These are phyloP conservation scores for Stevia rebaudiana DNA, from an alignment of 140 eudicot species.

Conservation along the genomic window DNA sequence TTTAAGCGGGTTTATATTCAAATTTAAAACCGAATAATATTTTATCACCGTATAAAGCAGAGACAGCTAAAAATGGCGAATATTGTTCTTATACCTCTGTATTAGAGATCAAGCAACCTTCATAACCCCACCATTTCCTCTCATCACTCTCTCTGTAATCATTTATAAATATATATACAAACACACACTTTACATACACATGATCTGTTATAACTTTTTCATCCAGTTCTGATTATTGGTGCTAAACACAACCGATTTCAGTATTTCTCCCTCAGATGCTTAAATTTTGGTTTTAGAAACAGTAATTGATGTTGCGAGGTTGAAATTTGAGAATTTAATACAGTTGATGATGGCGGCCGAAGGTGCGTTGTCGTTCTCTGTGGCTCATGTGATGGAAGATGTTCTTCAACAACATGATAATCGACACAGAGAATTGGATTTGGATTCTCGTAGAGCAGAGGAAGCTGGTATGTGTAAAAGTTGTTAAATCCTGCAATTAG, in stretches of 20 bases:
- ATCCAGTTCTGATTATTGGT: conserved; percentile 20
- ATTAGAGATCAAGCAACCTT: conserved; percentile 29
- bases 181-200: neutral
- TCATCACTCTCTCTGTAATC: conserved; percentile 8
- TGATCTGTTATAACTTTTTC: conserved; percentile 12
- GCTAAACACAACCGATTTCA: conserved; percentile 21
- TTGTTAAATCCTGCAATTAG: neutral
- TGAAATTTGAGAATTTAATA: conserved; percentile 13
- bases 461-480: conserved; percentile 59
- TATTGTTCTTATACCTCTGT: conserved; percentile 12
- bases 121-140: conserved; percentile 27
- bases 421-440: conserved; percentile 60
- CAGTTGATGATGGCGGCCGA: conserved; percentile 44
- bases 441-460: conserved; percentile 89
- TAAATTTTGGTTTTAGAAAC: neutral
- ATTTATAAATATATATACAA: conserved; percentile 15
- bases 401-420: conserved; percentile 89
- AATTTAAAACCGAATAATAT: conserved; percentile 13
- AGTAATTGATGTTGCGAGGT: conserved; percentile 15
- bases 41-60: conserved; percentile 33
- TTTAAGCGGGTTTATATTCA: conserved; percentile 35
- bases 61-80: conserved; percentile 37
- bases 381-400: conserved; percentile 87
- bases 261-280: neutral
- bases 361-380: conserved; percentile 55